Evolutionary conservation across 768 basidiomycete species (phyloP), one percentile per base, ranked within the genome.

Genomic region (Mycena venus): DNA sequence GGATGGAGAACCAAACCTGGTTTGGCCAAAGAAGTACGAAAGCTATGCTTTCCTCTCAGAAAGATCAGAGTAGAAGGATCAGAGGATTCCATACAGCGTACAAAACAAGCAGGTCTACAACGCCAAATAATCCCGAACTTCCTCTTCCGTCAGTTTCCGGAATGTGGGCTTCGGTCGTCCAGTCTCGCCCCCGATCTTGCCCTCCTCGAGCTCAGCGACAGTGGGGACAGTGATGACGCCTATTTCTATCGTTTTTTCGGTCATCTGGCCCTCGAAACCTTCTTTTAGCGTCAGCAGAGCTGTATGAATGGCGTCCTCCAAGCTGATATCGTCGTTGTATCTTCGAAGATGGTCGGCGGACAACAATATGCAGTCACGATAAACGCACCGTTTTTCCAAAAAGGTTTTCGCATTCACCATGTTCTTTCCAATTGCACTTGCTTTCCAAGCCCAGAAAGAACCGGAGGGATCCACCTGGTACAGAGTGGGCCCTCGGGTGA

Each of bases 361-460:
- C 64, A 60, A 65, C 56, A 74, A 64, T 73, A 79, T 73, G 32
- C 8, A 32, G 23, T 15, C 6, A 19, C 12, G 19, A n/a, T n/a
- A 76, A 64, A 85, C 92, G 80, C 78, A 97, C 96, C 98, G 92
- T 85, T 99, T 99, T 85, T 99, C 98, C 77, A 99, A 85, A 86
- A 99, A 99, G 10, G 98, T 99, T 86, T 99, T 99, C 40, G 97
- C 98, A 79, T 99, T 99, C 56, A 97, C 92, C 96, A 99, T 99
- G 85, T 99, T 99, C 88, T 99, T 99, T 47, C 98, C 98, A 79
- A 99, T 99, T 14, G 98, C 98, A 82, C 96, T 98, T 10, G 98
- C 98, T 83, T 99, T 99, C 98, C 98, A 99, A 34, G 98, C 98
- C 98, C 98, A 99, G 86, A 96, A 99, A 36, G 96, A 96, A 67